A percentile compares a stretch with the other conserved stretches of the same genome.
These are phyloP conservation scores for Aspergillus ibericus DNA, from an alignment of 2,329 filamentous ascomycete genomes.

Conservation along the genomic window DNA sequence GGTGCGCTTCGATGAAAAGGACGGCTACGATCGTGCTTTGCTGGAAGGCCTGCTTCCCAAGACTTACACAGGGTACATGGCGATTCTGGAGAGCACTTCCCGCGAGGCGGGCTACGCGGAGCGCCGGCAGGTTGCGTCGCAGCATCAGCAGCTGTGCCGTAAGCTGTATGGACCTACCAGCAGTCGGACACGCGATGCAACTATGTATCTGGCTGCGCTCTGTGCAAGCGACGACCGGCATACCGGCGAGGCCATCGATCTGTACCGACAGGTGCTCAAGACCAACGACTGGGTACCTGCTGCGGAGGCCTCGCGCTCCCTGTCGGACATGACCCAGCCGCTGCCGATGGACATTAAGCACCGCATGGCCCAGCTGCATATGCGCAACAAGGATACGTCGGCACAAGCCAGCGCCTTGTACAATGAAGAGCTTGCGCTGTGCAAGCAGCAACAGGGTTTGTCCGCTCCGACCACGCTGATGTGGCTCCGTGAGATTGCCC, in stretches of 20 bases:
- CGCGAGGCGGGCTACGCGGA: conserved; percentile 45
- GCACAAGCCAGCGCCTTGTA: conserved; percentile 42
- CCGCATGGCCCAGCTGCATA: conserved; percentile 51
- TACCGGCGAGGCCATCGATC: conserved; percentile 45
- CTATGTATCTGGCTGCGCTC: conserved; percentile 45
- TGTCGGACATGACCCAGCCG: conserved; percentile 37
- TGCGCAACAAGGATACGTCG: conserved; percentile 40
- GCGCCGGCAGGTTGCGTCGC: conserved; percentile 48
- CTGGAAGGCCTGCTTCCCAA: conserved; percentile 46
- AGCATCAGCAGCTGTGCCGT: conserved; percentile 51
- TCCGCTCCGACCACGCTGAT: conserved; percentile 49
- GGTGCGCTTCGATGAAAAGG: conserved; percentile 43
- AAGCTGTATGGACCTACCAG: conserved; percentile 39
- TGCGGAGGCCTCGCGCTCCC: conserved; percentile 25
- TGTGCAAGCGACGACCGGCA: conserved; percentile 49
- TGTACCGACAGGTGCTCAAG: conserved; percentile 51
- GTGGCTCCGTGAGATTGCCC: conserved; percentile 46
- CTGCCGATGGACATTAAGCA: conserved; percentile 51
- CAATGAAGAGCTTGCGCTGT: conserved; percentile 46
- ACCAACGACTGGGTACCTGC: conserved; percentile 39
- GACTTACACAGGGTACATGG: conserved; percentile 50
- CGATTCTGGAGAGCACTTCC: conserved; percentile 48
- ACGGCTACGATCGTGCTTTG: conserved; percentile 37
- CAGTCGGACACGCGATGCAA: conserved; percentile 40
- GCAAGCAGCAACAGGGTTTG: conserved; percentile 47